Conservation (phyloP, 768 basidiomycete species). For the Tricholoma terreum region DNA sequence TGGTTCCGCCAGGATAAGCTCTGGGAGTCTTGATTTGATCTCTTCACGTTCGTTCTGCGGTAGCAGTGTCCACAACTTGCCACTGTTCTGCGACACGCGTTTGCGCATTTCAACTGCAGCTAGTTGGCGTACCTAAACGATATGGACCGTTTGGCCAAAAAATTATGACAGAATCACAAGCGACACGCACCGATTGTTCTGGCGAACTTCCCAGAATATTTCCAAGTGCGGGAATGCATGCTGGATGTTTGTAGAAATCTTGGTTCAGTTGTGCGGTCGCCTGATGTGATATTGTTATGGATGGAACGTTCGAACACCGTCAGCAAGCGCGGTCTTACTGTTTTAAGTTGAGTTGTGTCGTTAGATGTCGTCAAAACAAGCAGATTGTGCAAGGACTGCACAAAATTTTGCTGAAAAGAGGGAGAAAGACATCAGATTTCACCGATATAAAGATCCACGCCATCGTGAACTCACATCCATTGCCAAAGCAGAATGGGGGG, state of each 20-base stretch:
- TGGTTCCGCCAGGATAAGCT: slow-evolving; percentile 72
- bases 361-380: slow-evolving; percentile 83
- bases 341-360: slow-evolving; percentile 87
- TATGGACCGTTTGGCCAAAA: slow-evolving; percentile 1
- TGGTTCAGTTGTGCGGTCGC: slow-evolving; percentile 89
- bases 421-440: slow-evolving; percentile 17
- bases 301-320: background rate
- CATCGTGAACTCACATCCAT: slow-evolving; percentile 48
- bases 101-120: slow-evolving; percentile 97
- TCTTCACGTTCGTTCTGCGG: slow-evolving; percentile 65
- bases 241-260: slow-evolving; percentile 88
- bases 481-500: slow-evolving; percentile 10
- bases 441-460: slow-evolving; percentile 7
- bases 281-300: slow-evolving; percentile 36
- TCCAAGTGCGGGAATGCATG: slow-evolving; percentile 88
- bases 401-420: slow-evolving; percentile 57
- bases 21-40: slow-evolving; percentile 82
- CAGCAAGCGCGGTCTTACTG: slow-evolving; percentile 49
- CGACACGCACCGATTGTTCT: slow-evolving; percentile 69
- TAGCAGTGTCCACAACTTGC: slow-evolving; percentile 77
- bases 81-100: slow-evolving; percentile 77
- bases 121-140: slow-evolving; percentile 84
- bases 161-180: slow-evolving; percentile 6
- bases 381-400: slow-evolving; percentile 80
- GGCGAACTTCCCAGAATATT: slow-evolving; percentile 82